Percentiles rank a stretch among this genome's conserved stretches.
phyloP scores from a whole-genome alignment of 345 rosid species.

The Populus nigra region DNA sequence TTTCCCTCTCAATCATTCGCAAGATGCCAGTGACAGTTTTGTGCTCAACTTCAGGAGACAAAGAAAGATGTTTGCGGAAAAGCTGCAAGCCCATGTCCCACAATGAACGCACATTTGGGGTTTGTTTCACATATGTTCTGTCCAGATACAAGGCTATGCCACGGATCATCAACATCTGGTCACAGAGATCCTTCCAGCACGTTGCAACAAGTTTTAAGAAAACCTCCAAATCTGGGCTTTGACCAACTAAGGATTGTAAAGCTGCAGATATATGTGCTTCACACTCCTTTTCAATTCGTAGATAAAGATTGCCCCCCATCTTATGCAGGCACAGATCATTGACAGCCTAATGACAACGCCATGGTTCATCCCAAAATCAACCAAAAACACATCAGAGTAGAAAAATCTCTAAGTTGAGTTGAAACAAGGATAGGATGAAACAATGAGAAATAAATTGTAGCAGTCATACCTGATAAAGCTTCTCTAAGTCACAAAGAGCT shows the following conservation, averaged over 20 bases:
- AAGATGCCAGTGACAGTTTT: conserved; percentile 91
- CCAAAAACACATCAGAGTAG: background rate
- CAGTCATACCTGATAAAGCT: conserved; percentile 69
- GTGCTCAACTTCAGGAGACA: conserved; percentile 85
- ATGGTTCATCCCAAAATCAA: conserved; percentile 8
- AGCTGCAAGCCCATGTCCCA: conserved; percentile 99
- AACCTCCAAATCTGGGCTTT: conserved; percentile 88
- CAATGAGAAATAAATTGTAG: conserved; percentile 3
- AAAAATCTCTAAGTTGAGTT: background rate
- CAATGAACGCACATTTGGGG: conserved; percentile 70
- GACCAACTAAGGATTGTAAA: conserved; percentile 81
- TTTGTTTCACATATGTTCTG: conserved; percentile 89
- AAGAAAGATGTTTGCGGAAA: conserved; percentile 80
- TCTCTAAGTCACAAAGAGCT: conserved; percentile 69
- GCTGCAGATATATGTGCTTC: conserved; percentile 74
- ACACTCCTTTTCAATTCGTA: conserved; percentile 81
- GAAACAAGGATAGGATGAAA: conserved; percentile 4
- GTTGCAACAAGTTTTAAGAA: conserved; percentile 87
- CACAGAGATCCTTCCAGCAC: conserved; percentile 94
- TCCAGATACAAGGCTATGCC: conserved; percentile 90
- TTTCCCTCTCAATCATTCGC: conserved; percentile 90
- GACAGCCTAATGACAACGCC: conserved; percentile 63
- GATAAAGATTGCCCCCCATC: conserved; percentile 87
- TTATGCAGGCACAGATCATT: conserved; percentile 85
- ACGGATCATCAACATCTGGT: conserved; percentile 96